These are phyloP conservation scores for Silene coronaria DNA, from an alignment of 179 eudicot species.

Conservation along the genomic window DNA sequence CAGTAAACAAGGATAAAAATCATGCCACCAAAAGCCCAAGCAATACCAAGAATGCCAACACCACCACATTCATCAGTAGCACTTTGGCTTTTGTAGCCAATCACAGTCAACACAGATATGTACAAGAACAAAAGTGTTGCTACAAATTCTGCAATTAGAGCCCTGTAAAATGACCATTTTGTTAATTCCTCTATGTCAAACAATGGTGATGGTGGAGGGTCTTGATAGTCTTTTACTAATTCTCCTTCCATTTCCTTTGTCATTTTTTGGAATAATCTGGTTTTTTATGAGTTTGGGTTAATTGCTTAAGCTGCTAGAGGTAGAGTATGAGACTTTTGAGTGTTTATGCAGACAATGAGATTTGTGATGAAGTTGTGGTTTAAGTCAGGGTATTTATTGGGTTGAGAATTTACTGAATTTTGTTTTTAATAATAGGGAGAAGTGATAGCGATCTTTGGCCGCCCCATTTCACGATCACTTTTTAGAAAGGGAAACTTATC, in stretches of 20 bases:
- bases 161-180: conserved; percentile 62
- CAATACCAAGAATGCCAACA: conserved; percentile 62
- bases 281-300: background rate
- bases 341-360: background rate
- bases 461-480: conserved; percentile 14
- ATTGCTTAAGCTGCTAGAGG: no score
- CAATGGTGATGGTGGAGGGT: conserved; percentile 60
- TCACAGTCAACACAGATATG: conserved; percentile 54
- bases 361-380: conserved; percentile 1
- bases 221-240: conserved; percentile 52
- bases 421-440: background rate
- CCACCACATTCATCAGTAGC: conserved; percentile 42
- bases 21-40: conserved; percentile 81
- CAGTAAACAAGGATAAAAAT: no score
- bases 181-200: conserved; percentile 43
- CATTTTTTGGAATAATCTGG: no score
- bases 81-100: conserved; percentile 43
- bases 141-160: conserved; percentile 56
- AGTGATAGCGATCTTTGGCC: conserved; percentile 21
- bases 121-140: conserved; percentile 59
- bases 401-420: background rate
- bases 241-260: conserved; percentile 46
- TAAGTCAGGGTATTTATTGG: conserved; percentile 22
- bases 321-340: background rate
- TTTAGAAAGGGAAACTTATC: no score